These are phyloP conservation scores for Hymenoscyphus scutula DNA, from an alignment of 2,329 filamentous ascomycete species.

Conservation along the genomic window DNA sequence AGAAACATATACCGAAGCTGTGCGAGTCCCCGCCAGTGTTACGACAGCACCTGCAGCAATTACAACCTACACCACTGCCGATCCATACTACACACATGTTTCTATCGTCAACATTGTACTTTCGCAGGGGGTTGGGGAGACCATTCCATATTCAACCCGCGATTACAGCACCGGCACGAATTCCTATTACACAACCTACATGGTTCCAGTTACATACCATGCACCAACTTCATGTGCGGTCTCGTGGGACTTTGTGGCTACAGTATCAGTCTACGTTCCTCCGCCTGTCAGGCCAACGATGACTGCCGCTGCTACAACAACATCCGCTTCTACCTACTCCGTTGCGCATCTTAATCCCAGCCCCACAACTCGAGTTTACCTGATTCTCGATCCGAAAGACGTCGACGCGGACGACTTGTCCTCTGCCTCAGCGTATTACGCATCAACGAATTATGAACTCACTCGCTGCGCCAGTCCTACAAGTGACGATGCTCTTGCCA, in stretches of 20 bases:
- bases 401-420: background rate
- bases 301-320: background rate
- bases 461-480: background rate
- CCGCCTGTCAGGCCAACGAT: background rate
- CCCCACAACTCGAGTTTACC: background rate
- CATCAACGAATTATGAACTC: background rate
- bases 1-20: background rate
- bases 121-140: background rate
- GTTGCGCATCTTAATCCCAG: background rate
- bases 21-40: background rate
- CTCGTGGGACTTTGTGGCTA: background rate
- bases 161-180: background rate
- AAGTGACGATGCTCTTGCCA: background rate
- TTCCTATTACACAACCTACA: background rate
- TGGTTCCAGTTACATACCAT: background rate
- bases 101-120: background rate
- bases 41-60: background rate
- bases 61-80: background rate
- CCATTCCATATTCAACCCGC: background rate
- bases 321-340: background rate
- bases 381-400: background rate
- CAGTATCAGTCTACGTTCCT: background rate
- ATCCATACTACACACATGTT: background rate
- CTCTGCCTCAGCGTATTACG: background rate
- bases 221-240: background rate